Conservation (phyloP, 2,329 filamentous ascomycete species). For the Aplosporella prunicola region DNA sequence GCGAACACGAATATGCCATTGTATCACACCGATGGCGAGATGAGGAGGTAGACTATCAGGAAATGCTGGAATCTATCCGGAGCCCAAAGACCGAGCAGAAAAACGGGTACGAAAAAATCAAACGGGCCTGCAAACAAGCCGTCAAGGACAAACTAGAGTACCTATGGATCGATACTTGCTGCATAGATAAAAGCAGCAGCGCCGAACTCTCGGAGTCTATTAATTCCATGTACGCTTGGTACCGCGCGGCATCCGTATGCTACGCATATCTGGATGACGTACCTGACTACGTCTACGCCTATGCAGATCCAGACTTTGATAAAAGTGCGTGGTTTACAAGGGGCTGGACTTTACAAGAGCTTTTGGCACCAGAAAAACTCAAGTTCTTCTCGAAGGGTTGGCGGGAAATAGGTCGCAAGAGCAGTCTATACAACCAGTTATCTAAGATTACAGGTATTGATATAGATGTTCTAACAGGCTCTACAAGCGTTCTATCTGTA, state of each 20-base stretch:
- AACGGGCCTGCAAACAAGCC: neutral
- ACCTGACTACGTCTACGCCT: neutral
- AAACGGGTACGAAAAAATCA: neutral
- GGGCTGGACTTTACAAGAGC: constrained; percentile 12
- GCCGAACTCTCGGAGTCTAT: constrained; percentile 14
- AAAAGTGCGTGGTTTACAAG: constrained; percentile 10
- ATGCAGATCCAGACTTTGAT: neutral
- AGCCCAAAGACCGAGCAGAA: neutral
- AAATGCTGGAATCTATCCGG: neutral
- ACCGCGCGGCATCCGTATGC: constrained; percentile 12
- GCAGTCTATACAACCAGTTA: neutral
- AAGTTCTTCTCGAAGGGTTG: constrained; percentile 6
- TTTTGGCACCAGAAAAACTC: constrained; percentile 7
- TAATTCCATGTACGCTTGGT: constrained; percentile 17
- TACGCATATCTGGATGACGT: constrained; percentile 14
- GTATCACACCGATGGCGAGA: constrained; percentile 10
- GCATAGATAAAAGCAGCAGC: constrained; percentile 14
- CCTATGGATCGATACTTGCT: constrained; percentile 19
- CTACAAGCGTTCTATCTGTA: no score
- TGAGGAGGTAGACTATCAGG: constrained; percentile 8
- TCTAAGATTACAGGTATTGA: neutral
- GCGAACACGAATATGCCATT: no score
- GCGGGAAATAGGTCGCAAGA: constrained; percentile 1
- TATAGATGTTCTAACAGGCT: neutral
- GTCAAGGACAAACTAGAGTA: neutral